Evolutionary conservation across 2,329 filamentous ascomycete genomes (phyloP), one percentile per base, ranked within the genome.

Genomic region (Saccharata proteae): DNA sequence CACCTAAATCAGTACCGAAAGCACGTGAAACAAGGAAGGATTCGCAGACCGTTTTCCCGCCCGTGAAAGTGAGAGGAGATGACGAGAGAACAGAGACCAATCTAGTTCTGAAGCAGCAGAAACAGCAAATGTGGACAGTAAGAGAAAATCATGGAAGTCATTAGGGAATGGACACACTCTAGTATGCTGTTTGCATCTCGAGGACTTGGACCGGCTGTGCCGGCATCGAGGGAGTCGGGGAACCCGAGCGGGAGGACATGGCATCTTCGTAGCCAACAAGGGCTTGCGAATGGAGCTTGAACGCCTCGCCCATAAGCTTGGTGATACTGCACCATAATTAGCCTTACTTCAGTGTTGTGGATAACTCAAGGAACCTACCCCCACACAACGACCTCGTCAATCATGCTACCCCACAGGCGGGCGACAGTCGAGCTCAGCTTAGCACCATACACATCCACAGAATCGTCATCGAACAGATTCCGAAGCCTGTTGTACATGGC

Each of bases 341-440:
- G 69, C 43, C 41, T 29, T 6, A 29, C 17, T 19, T 34, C 34
- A 2, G 5, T 14, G n/a, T 12, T 26, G 14, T 34, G 9, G 15
- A 12, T 16, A 17, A 16, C n/a, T 14, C 40, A 49, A 42, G 50
- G 40, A 31, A 80, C 85, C 74, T 78, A 93, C 85, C 90, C 90
- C 90, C 90, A 96, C 38, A 98, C 90, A 45, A 96, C 88, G 40
- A 96, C 90, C 61, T 94, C 90, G 53, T 96, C 90, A 42, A 96
- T 77, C 80, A 96, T 94, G 41, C 84, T 88, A 47, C 88, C 90
- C 90, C 90, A 98, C 26, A 96, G 74, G 47, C 83, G 77, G 40
- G 88, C 86, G 25, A 98, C 88, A 31, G 84, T 84, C n/a, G 86
- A 90, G 64, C 88, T 94, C 44, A 98, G 66, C 54, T 92, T 86